Base-by-base conservation (phyloP, 208 protist genomes). In the Trypanosoma caninum region DNA sequence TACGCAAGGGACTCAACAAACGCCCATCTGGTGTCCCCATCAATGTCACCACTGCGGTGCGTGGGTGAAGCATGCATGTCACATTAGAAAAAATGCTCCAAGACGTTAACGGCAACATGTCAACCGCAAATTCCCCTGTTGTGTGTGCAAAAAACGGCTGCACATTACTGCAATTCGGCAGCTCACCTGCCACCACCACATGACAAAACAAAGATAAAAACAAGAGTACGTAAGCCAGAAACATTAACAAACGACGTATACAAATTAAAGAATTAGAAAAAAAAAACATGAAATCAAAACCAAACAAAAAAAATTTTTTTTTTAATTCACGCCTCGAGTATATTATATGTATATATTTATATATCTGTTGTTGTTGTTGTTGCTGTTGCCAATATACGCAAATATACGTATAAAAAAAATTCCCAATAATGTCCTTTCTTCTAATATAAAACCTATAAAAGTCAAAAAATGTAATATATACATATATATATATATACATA, bases 21-120 rank as follows among this genome's bases (percentile, higher is more conserved):
- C 41, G 37, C 7, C 37, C 60, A 35, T 72, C 69, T 7, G 69
- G 33, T 16, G 64, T 70, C 16, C 74, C 74, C 14, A 80, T 44
- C 0, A 80, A 25, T 5, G 69, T 23, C 25, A 34, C 25, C 11
- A 33, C 48, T 4, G 30, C 47, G 8, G 45, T 30, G n/a, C 40
- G 48, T 30, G 55, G 27, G 27, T 44, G 46, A 50, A 67, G 54
- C 59, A 50, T 14, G 42, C 59, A 59, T 18, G 54, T 54, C 3
- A 59, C 22, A 50, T 34, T 47, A 10, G 9, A 2, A 14, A 48
- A 25, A 23, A 44, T 28, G 14, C 27, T 18, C 14, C 2, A 37
- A 25, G 23, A 33, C 44, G 5, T 30, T n/a, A 14, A 25, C 33
- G 47, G 2, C 13, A 27, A 13, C 23, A 18, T 18, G 10, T n/a